A percentile compares a stretch with the other conserved stretches of the same genome.
These are phyloP conservation scores for Lyophyllum decastes DNA, from an alignment of 768 basidiomycete genomes.

Conservation along the genomic window DNA sequence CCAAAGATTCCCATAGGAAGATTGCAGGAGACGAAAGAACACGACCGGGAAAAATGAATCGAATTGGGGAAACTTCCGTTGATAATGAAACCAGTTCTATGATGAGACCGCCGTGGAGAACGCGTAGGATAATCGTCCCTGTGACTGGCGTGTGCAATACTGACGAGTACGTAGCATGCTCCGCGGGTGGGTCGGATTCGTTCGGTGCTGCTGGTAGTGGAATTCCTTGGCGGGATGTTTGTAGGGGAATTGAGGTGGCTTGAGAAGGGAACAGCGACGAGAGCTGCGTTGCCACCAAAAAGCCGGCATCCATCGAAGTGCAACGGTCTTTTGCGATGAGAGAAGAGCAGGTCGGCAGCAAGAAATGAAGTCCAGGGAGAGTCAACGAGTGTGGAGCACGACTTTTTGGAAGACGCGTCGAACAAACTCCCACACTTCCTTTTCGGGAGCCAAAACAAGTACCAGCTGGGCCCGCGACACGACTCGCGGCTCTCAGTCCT, in stretches of 20 bases:
- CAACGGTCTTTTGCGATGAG: neutral
- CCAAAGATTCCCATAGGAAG: conserved; percentile 51
- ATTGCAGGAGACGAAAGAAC: conserved; percentile 68
- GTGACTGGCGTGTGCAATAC: conserved; percentile 56
- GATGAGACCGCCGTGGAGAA: conserved; percentile 73
- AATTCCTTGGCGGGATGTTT: conserved; percentile 58
- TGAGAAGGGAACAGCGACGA: conserved; percentile 63
- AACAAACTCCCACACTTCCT: conserved; percentile 16
- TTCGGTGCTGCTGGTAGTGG: conserved; percentile 46
- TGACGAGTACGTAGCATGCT: conserved; percentile 73
- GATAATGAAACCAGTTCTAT: conserved; percentile 79
- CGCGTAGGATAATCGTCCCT: conserved; percentile 71
- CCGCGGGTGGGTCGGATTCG: conserved; percentile 51
- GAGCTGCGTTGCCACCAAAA: conserved; percentile 60
- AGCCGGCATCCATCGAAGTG: conserved; percentile 33
- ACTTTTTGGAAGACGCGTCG: conserved; percentile 10
- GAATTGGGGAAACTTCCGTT: conserved; percentile 62
- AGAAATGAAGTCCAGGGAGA: neutral
- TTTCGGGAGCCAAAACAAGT: conserved; percentile 6
- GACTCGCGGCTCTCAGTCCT: too few species aligned
- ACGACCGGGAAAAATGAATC: conserved; percentile 75
- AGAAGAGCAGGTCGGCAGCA: neutral
- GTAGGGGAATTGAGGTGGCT: conserved; percentile 52
- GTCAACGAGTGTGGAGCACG: neutral
- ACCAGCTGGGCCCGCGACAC: neutral